Conservation (phyloP, 768 basidiomycete genomes). For the Cystobasidium tubakii region DNA sequence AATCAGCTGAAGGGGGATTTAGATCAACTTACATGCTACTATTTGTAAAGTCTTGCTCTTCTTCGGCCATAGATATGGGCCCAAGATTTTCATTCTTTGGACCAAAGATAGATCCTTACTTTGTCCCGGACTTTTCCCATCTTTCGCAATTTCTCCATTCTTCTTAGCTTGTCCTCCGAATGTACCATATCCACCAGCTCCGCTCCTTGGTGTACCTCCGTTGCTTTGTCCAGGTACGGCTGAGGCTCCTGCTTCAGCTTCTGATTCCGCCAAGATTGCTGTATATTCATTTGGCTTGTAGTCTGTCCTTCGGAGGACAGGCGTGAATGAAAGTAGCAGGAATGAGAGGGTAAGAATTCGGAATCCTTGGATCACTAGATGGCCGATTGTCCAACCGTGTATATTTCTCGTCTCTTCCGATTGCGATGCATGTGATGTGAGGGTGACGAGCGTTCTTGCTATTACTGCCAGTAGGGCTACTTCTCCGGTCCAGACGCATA, state of each 20-base stretch:
- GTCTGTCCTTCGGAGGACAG: not conserved
- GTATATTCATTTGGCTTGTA: conserved; percentile 25
- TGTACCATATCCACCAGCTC: conserved; percentile 13
- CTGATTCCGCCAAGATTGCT: not conserved
- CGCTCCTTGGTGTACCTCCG: not conserved
- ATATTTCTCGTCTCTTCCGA: not conserved
- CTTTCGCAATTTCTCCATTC: not conserved
- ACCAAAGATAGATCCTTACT: not conserved
- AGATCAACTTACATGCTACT: conserved; percentile 52
- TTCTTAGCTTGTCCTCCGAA: conserved; percentile 6
- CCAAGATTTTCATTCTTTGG: conserved; percentile 60
- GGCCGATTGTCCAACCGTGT: conserved; percentile 22
- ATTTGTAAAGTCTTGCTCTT: conserved; percentile 63
- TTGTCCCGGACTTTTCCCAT: not conserved
- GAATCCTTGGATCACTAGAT: not conserved
- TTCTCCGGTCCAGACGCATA: not conserved
- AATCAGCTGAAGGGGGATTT: not conserved
- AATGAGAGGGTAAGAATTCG: not conserved
- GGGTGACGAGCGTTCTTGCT: conserved; percentile 1
- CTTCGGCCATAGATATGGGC: conserved; percentile 79
- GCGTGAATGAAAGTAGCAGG: not conserved
- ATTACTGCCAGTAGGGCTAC: conserved; percentile 8
- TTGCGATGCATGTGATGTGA: not conserved
- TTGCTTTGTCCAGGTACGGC: not conserved
- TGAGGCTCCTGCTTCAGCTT: not conserved